Evolutionary conservation across 768 basidiomycete genomes (phyloP).

Genomic region (Leccinum pellstonianum): DNA sequence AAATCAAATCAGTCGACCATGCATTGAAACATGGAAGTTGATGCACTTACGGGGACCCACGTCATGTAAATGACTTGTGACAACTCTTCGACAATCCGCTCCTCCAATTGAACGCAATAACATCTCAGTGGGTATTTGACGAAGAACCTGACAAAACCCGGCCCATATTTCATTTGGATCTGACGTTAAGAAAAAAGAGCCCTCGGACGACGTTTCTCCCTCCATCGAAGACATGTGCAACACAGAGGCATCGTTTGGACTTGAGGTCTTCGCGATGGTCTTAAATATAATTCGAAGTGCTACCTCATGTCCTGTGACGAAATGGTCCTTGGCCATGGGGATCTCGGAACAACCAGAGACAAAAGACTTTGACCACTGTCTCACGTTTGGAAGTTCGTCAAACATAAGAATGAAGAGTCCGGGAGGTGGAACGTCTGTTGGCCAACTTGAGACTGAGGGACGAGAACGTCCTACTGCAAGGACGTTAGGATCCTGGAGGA

Average conservation of each 20-base stretch:
- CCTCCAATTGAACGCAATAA: constrained; percentile 36
- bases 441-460: constrained; percentile 45
- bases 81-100: constrained; percentile 49
- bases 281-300: constrained; percentile 44
- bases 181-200: constrained; percentile 33
- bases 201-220: constrained; percentile 3
- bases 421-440: constrained; percentile 55
- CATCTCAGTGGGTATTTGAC: constrained; percentile 49
- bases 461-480: constrained; percentile 31
- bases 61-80: constrained; percentile 61
- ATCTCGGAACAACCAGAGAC: constrained; percentile 36
- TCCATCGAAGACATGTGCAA: constrained; percentile 3
- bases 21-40: constrained; percentile 6
- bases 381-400: constrained; percentile 45
- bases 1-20: constrained; percentile 6
- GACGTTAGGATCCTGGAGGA: constrained; percentile 54
- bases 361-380: constrained; percentile 60
- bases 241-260: background rate
- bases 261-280: constrained; percentile 17
- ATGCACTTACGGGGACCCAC: constrained; percentile 55
- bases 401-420: constrained; percentile 60
- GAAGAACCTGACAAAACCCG: constrained; percentile 44
- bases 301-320: constrained; percentile 44
- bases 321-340: constrained; percentile 50
- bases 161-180: constrained; percentile 55